A percentile compares a stretch with the other conserved stretches of the same genome.
Conservation (phyloP, 2,329 filamentous ascomycete genomes). For the Nannizzia gypsea region DNA sequence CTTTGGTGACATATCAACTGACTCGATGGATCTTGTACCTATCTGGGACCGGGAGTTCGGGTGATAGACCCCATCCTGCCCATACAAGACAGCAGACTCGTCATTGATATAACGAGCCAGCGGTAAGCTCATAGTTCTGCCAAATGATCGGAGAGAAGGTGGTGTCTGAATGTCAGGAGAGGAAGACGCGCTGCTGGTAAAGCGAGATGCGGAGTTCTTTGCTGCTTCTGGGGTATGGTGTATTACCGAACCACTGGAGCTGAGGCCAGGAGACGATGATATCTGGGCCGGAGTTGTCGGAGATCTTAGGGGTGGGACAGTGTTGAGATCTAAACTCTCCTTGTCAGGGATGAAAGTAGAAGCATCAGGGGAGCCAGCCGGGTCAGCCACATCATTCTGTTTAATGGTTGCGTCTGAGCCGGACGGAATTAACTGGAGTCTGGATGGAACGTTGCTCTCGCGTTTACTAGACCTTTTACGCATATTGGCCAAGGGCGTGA, state of each 20-base stretch:
- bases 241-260: conserved; percentile 21
- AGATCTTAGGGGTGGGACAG: conserved; percentile 17
- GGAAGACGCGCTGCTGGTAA: background rate
- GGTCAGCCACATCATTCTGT: background rate
- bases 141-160: conserved; percentile 11
- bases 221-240: background rate
- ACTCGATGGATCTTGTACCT: conserved; percentile 18
- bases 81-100: conserved; percentile 22
- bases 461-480: background rate
- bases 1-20: conserved; percentile 18
- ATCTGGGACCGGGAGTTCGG: conserved; percentile 8
- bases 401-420: background rate
- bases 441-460: background rate
- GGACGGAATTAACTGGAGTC: background rate
- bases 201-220: background rate
- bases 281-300: conserved; percentile 19
- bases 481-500: background rate
- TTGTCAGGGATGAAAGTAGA: background rate
- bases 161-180: background rate
- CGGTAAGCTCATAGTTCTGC: conserved; percentile 26
- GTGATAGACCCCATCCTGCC: conserved; percentile 13
- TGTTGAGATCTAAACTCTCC: conserved; percentile 2
- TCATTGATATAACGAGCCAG: conserved; percentile 32
- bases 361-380: background rate
- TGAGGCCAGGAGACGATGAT: conserved; percentile 10